phyloP scores from a whole-genome alignment of 208 protist species.

The Leishmania turanica region DNA sequence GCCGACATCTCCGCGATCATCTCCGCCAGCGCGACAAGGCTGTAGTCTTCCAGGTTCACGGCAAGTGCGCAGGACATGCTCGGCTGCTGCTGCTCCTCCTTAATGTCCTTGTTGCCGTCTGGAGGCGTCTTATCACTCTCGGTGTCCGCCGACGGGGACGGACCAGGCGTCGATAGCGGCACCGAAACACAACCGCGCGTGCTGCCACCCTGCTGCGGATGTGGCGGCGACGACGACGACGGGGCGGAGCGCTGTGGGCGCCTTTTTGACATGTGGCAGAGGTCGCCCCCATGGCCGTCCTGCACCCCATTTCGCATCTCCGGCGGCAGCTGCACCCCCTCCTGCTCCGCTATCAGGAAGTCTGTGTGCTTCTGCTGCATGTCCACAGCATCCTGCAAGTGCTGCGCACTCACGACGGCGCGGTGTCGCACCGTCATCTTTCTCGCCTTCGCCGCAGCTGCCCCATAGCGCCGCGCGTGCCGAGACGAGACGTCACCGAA shows the following conservation, averaged over 20 bases:
- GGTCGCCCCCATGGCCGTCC: neutral
- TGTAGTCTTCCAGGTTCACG: constrained; percentile 78
- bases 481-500: constrained; percentile 18
- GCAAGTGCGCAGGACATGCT: constrained; percentile 35
- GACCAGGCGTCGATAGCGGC: neutral
- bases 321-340: neutral
- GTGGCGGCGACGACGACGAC: neutral
- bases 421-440: constrained; percentile 18
- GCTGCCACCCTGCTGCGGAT: neutral
- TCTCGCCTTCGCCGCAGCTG: constrained; percentile 21
- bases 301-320: neutral
- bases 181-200: neutral
- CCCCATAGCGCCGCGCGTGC: constrained; percentile 19
- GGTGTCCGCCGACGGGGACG: neutral
- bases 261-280: constrained; percentile 1
- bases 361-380: constrained; percentile 14
- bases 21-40: constrained; percentile 78
- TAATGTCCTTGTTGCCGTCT: neutral
- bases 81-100: neutral
- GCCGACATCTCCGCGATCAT: constrained; percentile 79
- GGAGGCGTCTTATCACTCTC: neutral
- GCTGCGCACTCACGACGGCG: constrained; percentile 9
- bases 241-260: neutral
- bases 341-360: constrained; percentile 24
- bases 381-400: constrained; percentile 23